A percentile compares a stretch with the other conserved stretches of the same genome.
Conservation (phyloP, 1,284 basidiomycete species). For the Hypsizygus ulmarius region DNA sequence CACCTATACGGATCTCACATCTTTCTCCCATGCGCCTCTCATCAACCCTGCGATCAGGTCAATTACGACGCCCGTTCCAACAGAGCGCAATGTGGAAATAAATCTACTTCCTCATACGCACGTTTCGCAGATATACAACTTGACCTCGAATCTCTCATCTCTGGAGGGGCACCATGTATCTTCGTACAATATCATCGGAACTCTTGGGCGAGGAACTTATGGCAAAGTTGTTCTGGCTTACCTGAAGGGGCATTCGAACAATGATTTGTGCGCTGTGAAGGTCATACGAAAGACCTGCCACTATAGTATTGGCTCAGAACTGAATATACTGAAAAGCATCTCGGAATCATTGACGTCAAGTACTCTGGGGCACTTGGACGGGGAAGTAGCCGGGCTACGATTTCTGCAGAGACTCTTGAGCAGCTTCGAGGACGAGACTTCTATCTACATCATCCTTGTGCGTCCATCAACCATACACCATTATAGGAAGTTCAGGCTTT, state of each 20-base stretch:
- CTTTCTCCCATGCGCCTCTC: too few species aligned
- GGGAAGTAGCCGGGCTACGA: neutral
- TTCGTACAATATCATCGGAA: slow-evolving; percentile 20
- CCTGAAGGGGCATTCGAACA: slow-evolving; percentile 9
- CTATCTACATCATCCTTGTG: slow-evolving; percentile 16
- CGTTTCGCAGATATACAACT: neutral
- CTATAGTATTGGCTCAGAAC: slow-evolving; percentile 17
- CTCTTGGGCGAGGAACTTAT: slow-evolving; percentile 24
- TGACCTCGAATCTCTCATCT: neutral
- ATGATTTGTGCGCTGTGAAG: slow-evolving; percentile 25
- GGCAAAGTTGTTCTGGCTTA: slow-evolving; percentile 26
- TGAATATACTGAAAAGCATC: slow-evolving; percentile 18
- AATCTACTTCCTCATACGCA: too few species aligned
- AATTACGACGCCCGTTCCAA: too few species aligned
- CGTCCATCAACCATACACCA: neutral
- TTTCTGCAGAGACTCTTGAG: slow-evolving; percentile 18
- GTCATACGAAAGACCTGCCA: slow-evolving; percentile 16
- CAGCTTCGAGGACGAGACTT: slow-evolving; percentile 13
- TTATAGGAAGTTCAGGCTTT: neutral
- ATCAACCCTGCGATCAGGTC: too few species aligned
- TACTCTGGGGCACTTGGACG: neutral
- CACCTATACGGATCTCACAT: too few species aligned
- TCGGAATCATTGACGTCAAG: slow-evolving; percentile 2
- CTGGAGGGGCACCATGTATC: neutral
- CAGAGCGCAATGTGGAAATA: too few species aligned